phyloP scores from a whole-genome alignment of 495 filamentous ascomycete species.

The Penicillium paradoxum region DNA sequence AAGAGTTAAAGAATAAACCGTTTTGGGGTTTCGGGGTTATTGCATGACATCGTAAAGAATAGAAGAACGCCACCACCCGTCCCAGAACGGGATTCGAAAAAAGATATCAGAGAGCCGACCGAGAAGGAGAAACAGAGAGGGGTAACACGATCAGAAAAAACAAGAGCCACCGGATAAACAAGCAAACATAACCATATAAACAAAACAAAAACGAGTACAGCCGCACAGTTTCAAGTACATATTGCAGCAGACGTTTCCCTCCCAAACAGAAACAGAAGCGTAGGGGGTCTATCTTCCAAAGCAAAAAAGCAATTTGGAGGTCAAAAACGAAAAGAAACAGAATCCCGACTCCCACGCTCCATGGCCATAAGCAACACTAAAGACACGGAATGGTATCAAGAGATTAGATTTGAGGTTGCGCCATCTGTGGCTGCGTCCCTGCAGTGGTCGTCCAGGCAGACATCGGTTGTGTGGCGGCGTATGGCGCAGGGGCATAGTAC shows the following conservation, averaged over 20 bases:
- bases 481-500: constrained; percentile 37
- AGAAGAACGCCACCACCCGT: constrained; percentile 19
- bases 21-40: constrained; percentile 15
- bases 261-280: constrained; percentile 1
- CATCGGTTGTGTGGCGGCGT: constrained; percentile 30
- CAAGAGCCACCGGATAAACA: constrained; percentile 3
- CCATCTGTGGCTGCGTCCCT: constrained; percentile 40
- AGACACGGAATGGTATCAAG: constrained; percentile 4
- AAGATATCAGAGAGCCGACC: constrained; percentile 9
- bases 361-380: constrained; percentile 6
- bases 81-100: neutral
- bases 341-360: constrained; percentile 9
- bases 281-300: constrained; percentile 8
- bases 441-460: constrained; percentile 41
- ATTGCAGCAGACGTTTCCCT: neutral
- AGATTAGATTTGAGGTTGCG: constrained; percentile 42
- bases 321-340: neutral
- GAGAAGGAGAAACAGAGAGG: constrained; percentile 1
- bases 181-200: constrained; percentile 5
- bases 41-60: constrained; percentile 28
- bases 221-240: neutral
- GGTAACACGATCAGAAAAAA: neutral
- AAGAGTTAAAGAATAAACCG: constrained; percentile 6
- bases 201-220: neutral
- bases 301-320: constrained; percentile 10